Evolutionary conservation across 768 basidiomycete species (phyloP).

Genomic region (Hypholoma sublateritium): DNA sequence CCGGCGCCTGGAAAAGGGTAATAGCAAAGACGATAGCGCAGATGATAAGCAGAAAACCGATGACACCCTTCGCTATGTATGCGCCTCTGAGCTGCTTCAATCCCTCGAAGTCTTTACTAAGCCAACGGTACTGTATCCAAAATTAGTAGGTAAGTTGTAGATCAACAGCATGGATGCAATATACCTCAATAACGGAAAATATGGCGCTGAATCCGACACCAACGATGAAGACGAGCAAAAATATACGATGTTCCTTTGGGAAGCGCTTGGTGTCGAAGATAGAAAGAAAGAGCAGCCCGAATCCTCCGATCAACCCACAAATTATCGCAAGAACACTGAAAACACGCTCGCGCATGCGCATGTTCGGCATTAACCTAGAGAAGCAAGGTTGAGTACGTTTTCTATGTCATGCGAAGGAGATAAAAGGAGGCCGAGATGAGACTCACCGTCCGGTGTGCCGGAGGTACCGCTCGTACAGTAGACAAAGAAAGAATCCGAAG

Average conservation of each 20-base stretch:
- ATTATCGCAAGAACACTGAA: conserved; percentile 58
- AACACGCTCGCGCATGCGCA: conserved; percentile 55
- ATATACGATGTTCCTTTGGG: conserved; percentile 50
- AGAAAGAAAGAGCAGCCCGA: conserved; percentile 66
- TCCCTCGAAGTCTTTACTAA: conserved; percentile 53
- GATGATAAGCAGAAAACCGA: conserved; percentile 56
- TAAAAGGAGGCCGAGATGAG: not conserved
- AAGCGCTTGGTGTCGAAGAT: conserved; percentile 68
- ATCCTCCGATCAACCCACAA: conserved; percentile 60
- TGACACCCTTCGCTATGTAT: conserved; percentile 61
- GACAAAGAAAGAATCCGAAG: conserved; percentile 56
- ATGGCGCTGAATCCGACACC: conserved; percentile 73
- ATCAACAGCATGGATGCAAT: not conserved
- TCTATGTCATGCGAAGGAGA: not conserved
- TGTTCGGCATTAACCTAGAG: conserved; percentile 55
- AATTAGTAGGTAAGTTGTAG: not conserved
- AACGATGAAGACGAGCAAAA: conserved; percentile 71
- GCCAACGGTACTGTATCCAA: conserved; percentile 55
- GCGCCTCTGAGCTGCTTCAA: conserved; percentile 46
- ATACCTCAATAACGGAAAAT: conserved; percentile 70
- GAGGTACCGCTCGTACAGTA: conserved; percentile 61
- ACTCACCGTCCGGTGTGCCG: conserved; percentile 62
- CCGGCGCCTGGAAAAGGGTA: conserved; percentile 39
- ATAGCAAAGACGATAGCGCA: conserved; percentile 66
- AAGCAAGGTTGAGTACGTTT: not conserved